Evolutionary conservation across 768 basidiomycete species (phyloP).

Genomic region (Leccinum arenicola): DNA sequence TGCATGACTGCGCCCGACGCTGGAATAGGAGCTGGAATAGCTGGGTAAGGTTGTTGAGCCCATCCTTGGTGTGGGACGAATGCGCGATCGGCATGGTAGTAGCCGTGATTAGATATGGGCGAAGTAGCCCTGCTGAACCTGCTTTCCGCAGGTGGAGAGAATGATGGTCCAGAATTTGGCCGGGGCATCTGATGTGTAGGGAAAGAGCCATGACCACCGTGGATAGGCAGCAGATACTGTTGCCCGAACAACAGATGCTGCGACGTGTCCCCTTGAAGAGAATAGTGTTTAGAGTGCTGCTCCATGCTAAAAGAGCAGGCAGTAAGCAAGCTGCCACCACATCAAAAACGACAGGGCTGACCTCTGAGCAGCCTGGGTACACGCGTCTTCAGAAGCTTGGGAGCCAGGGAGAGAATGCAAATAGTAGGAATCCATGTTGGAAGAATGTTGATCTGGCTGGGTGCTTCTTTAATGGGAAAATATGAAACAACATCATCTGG

Average conservation of each 20-base stretch:
- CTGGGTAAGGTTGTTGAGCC: background rate
- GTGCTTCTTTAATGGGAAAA: constrained; percentile 22
- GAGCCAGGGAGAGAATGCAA: constrained; percentile 2
- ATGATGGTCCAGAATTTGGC: constrained; percentile 6
- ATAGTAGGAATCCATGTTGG: constrained; percentile 18
- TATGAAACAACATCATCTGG: constrained; percentile 12
- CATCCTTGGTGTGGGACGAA: constrained; percentile 5
- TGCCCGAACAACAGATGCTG: background rate
- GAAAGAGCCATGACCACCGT: background rate
- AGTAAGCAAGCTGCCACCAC: constrained; percentile 8
- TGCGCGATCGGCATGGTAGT: constrained; percentile 17
- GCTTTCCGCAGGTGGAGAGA: constrained; percentile 4
- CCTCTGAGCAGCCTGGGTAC: constrained; percentile 9
- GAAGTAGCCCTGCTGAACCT: constrained; percentile 1
- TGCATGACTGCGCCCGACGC: background rate
- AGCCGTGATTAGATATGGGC: constrained; percentile 12
- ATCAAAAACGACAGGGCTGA: constrained; percentile 9
- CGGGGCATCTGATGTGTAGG: constrained; percentile 1
- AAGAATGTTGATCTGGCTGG: constrained; percentile 13
- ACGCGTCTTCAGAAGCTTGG: constrained; percentile 6
- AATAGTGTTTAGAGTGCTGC: constrained; percentile 1
- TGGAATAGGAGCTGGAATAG: background rate
- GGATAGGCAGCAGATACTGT: background rate
- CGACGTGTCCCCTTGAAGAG: background rate
- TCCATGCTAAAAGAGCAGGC: constrained; percentile 10